Evolutionary conservation across 1,284 basidiomycete species (phyloP), one percentile per base, ranked within the genome.

Genomic region (Gomphus bonarii): DNA sequence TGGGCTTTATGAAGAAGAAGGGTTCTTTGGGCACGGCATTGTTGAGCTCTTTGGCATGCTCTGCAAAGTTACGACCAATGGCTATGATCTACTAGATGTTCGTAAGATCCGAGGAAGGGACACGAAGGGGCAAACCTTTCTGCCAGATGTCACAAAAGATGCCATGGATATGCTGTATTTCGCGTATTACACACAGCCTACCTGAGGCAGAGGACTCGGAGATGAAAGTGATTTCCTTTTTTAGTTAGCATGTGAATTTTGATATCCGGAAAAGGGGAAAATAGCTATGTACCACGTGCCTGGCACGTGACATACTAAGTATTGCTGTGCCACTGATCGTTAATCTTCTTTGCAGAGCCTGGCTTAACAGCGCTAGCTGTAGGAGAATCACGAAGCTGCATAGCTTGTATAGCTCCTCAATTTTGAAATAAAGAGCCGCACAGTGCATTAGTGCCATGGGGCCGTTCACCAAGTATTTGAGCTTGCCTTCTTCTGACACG

Each of bases 1-100:
- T 97, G 4, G 95, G 95, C 73, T 99, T 99, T 43, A 98, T 75
- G 77, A 98, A 99, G 80, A 98, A 97, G 79, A 99, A 97, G 0
- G 95, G 95, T 68, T 97, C 94, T 66, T 86, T 91, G 1, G 95
- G 95, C 3, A 88, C 75, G 6, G 88, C 78, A 69, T 97, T 97
- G 67, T 86, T 87, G 51, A 98, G 81, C 70, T 98, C 95, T 71
- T 91, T 93, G 67, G 88, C 87, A 66, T 97, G 93, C 53, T 91
- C 91, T 16, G 76, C 78, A 66, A 88, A 91, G 70, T 90, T 89
- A 60, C 89, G 78, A 49, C 92, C 92, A 61, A 95, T 95, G 50
- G 91, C 93, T 40, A 95, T 84, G 64, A 95, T 93, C 86, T 91
- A 59, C 14, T 48, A 9, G 31, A 14, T 1, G 28, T 48, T 33